A percentile compares a stretch with the other conserved stretches of the same genome.
These are phyloP conservation scores for Neurospora crassa DNA, from an alignment of 2,329 filamentous ascomycete species.

Conservation along the genomic window DNA sequence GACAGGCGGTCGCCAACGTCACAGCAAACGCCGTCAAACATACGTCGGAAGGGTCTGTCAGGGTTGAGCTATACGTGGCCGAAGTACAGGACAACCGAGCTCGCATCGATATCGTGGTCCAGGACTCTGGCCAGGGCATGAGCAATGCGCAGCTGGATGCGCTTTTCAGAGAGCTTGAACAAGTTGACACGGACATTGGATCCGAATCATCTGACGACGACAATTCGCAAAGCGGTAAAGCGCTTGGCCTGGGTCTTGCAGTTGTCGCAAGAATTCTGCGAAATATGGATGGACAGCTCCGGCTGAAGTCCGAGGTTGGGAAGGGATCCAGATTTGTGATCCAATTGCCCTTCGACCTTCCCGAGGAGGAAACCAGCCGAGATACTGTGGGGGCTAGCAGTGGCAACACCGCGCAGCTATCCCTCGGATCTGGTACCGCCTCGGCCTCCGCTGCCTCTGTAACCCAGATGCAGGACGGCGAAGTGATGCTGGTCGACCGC, in stretches of 20 bases:
- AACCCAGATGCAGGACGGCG: constrained; percentile 31
- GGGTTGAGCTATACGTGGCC: constrained; percentile 58
- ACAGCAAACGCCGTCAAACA: constrained; percentile 79
- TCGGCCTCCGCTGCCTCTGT: constrained; percentile 22
- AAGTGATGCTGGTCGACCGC: constrained; percentile 53
- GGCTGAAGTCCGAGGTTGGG: constrained; percentile 73
- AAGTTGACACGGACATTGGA: constrained; percentile 37
- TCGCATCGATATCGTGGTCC: constrained; percentile 63
- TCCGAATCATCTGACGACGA: constrained; percentile 14
- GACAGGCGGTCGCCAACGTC: constrained; percentile 75
- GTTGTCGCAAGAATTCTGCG: constrained; percentile 76
- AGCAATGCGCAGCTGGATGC: constrained; percentile 42
- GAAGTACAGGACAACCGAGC: constrained; percentile 43
- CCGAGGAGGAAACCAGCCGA: constrained; percentile 30
- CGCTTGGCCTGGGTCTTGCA: constrained; percentile 74
- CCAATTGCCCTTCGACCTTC: constrained; percentile 64
- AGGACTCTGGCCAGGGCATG: constrained; percentile 52
- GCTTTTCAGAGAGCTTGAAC: constrained; percentile 48
- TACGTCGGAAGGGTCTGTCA: constrained; percentile 58
- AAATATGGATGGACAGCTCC: constrained; percentile 85
- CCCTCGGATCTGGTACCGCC: constrained; percentile 17
- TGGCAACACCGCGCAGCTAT: constrained; percentile 1
- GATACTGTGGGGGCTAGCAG: constrained; percentile 8
- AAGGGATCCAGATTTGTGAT: constrained; percentile 78
- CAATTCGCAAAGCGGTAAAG: constrained; percentile 28